Base-by-base conservation (phyloP, 2,329 filamentous ascomycete genomes). In the Grosmannia huntii region DNA sequence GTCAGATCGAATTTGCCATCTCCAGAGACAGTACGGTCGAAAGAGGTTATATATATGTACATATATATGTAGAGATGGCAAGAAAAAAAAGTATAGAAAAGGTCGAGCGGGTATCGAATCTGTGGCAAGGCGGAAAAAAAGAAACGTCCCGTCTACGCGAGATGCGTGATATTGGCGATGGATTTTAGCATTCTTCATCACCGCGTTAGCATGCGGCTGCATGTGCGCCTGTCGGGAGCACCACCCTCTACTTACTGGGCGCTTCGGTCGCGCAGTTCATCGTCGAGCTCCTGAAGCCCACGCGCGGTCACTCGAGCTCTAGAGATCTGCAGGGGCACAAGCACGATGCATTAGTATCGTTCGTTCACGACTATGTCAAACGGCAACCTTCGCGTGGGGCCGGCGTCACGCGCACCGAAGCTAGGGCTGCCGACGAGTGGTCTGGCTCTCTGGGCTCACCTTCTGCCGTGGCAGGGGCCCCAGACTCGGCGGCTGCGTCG, bases 351-450 rank as follows among this genome's bases (percentile, higher is more conserved):
- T 56, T 33, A n/a, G 44, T 25, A 16, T 11, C 31, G 19, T 28
- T 9, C 21, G 2, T 44, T 2, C 0, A 6, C 14, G 16, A 21
- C 44, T 38, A 19, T 44, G 19, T n/a, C 7, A 44, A 44, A n/a
- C 41, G 41, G 31, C 55, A 50, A 31, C 38, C 33, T 31, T 23
- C n/a, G 11, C 9, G 11, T 10, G 25, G 62, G 62, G 61, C 49
- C 25, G 28, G 55, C 25, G 41, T 3, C 41, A 46, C 67, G 75
- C 83, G 77, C 79, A 86, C 83, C 82, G 79, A 81, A 74, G 82
- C 82, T 72, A 85, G 76, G 71, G 82, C 83, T 69, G 77, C 75
- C 68, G 82, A 85, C 71, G 81, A 82, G 74, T 81, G 74, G 68
- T 85, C 82, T 66, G 69, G 66, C 66, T 80, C 76, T 66, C 73